phyloP scores from a whole-genome alignment of 2,329 filamentous ascomycete species.

The Cladosporium sp. region DNA sequence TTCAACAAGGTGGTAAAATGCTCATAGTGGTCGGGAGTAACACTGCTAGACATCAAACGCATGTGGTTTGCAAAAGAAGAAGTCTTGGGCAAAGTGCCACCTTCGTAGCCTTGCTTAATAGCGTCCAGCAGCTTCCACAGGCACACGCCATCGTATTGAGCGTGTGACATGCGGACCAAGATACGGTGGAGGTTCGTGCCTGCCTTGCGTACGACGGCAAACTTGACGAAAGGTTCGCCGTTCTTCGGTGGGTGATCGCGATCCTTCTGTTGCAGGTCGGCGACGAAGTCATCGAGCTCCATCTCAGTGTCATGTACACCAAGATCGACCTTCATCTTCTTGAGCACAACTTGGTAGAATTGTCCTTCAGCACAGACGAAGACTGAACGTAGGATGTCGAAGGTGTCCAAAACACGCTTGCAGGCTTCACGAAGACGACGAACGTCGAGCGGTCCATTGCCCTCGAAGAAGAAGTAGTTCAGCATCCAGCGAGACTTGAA shows the following conservation, averaged over 20 bases:
- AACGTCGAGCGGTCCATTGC: slow-evolving; percentile 28
- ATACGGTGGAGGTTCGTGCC: slow-evolving; percentile 30
- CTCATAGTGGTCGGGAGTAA: slow-evolving; percentile 19
- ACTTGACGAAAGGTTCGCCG: slow-evolving; percentile 29
- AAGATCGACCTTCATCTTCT: slow-evolving; percentile 42
- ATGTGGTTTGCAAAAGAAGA: slow-evolving; percentile 19
- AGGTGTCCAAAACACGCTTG: slow-evolving; percentile 25
- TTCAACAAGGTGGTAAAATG: slow-evolving; percentile 28
- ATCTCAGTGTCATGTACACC: slow-evolving; percentile 28
- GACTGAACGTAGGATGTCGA: slow-evolving; percentile 57
- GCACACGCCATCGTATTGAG: slow-evolving; percentile 35
- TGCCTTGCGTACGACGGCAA: slow-evolving; percentile 29
- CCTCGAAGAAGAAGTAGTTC: slow-evolving; percentile 31
- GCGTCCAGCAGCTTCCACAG: slow-evolving; percentile 20
- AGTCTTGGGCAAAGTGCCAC: slow-evolving; percentile 16
- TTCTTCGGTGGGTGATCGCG: slow-evolving; percentile 20
- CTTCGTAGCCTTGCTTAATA: slow-evolving; percentile 20
- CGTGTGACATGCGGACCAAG: slow-evolving; percentile 38
- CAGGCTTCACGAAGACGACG: slow-evolving; percentile 27
- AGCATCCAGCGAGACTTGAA: slow-evolving; percentile 23
- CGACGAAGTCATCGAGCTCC: slow-evolving; percentile 24
- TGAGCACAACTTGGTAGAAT: slow-evolving; percentile 46
- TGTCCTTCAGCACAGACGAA: slow-evolving; percentile 52
- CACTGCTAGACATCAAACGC: slow-evolving; percentile 18
- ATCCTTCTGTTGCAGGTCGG: slow-evolving; percentile 23